Conservation (phyloP, 441 rosid genomes). For the Aquilaria agallochum region DNA sequence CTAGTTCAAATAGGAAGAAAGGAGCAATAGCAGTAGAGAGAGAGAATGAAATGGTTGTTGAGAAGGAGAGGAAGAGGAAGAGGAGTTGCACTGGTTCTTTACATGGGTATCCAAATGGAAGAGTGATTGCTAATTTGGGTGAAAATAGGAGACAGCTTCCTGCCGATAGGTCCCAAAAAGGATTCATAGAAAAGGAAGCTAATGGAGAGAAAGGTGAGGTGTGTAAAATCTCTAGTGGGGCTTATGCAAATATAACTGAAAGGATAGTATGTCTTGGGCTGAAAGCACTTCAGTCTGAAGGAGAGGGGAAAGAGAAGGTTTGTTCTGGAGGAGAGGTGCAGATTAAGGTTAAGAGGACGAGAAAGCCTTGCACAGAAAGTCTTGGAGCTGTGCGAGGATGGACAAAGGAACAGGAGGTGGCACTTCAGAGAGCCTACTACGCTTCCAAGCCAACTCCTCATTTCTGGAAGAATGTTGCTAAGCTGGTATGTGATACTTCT, state of each 20-base stretch:
- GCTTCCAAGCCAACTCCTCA: slow-evolving; percentile 66
- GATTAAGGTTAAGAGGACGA: slow-evolving; percentile 24
- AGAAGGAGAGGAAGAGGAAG: not conserved
- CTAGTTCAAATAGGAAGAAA: too few species aligned
- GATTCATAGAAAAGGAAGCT: not conserved
- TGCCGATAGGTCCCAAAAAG: not conserved
- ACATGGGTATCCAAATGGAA: too few species aligned
- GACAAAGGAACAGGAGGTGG: slow-evolving; percentile 62
- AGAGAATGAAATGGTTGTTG: slow-evolving; percentile 5
- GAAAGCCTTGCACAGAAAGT: slow-evolving; percentile 23
- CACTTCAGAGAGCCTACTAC: slow-evolving; percentile 73
- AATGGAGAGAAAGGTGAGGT: slow-evolving; percentile 5
- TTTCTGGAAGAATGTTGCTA: slow-evolving; percentile 93
- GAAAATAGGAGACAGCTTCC: too few species aligned
- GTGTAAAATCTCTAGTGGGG: not conserved
- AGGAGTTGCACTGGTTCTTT: not conserved
- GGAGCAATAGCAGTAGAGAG: not conserved
- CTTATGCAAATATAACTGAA: not conserved
- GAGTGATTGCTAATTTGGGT: too few species aligned
- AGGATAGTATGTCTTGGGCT: not conserved
- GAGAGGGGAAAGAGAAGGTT: slow-evolving; percentile 14
- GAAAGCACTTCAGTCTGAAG: slow-evolving; percentile 17
- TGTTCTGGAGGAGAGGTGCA: slow-evolving; percentile 12
- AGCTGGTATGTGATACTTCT: slow-evolving; percentile 44
- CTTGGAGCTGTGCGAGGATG: slow-evolving; percentile 32